Evolutionary conservation across 331 rosid genomes (phyloP).

Genomic region (Acacia concinna): DNA sequence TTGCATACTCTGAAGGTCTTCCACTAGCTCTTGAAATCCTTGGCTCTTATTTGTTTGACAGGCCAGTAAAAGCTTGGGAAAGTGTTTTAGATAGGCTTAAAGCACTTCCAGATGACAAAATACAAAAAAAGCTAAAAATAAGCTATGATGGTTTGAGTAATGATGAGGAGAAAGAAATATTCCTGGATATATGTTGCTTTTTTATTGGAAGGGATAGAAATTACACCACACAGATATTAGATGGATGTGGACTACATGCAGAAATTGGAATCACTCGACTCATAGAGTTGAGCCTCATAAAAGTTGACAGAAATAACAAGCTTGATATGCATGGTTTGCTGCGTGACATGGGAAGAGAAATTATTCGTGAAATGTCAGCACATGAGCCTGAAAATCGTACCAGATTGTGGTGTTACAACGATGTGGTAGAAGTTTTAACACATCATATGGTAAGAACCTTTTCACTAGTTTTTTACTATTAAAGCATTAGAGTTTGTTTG

Average conservation of each 20-base stretch:
- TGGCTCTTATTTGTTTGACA: constrained; percentile 11
- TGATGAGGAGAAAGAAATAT: neutral
- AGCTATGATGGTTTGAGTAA: constrained; percentile 5
- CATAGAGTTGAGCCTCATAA: neutral
- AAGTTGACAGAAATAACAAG: neutral
- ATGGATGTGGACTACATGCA: neutral
- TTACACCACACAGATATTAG: neutral
- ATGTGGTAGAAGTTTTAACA: neutral
- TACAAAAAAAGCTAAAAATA: neutral
- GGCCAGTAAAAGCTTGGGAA: neutral
- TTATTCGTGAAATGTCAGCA: neutral
- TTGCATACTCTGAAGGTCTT: neutral
- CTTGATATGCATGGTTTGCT: neutral
- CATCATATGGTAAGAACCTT: neutral
- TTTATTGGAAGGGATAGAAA: constrained; percentile 2
- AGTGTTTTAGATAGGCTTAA: neutral
- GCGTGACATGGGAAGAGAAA: constrained; percentile 6
- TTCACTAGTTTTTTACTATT: neutral
- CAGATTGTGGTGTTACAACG: neutral
- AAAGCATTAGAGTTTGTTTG: neutral
- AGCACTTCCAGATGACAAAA: neutral
- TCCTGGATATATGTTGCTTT: constrained; percentile 5
- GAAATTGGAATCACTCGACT: neutral
- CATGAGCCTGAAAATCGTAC: neutral
- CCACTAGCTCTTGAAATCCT: constrained; percentile 12